A percentile compares a stretch with the other conserved stretches of the same genome.
These are phyloP conservation scores for Corymbia maculata DNA, from an alignment of 345 rosid species.

Conservation along the genomic window DNA sequence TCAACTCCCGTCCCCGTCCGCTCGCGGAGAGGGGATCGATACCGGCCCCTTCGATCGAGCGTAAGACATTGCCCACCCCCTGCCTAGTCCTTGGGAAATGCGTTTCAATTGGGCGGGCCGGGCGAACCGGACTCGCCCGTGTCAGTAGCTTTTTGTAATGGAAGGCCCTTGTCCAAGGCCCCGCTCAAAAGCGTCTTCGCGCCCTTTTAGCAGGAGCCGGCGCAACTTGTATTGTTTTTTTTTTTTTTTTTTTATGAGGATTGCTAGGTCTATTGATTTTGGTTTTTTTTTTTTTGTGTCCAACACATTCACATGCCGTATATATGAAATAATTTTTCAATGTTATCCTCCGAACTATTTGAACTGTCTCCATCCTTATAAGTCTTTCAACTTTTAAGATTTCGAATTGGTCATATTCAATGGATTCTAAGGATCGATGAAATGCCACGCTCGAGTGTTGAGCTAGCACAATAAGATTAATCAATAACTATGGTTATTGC, in stretches of 20 bases:
- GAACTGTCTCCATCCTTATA: neutral
- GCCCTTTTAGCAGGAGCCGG: neutral
- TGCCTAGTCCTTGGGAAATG: neutral
- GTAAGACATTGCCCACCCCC: neutral
- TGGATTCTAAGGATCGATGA: fast-evolving
- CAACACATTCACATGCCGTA: neutral
- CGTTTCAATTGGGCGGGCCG: neutral
- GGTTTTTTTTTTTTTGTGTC: fast-evolving
- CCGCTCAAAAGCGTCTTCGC: neutral
- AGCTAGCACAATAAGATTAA: fast-evolving
- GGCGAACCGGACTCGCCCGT: neutral
- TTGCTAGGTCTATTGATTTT: neutral
- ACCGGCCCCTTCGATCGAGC: too few relatives aligned
- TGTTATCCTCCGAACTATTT: neutral
- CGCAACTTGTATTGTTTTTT: neutral
- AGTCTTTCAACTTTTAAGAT: neutral
- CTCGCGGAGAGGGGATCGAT: too few relatives aligned
- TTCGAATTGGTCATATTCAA: neutral
- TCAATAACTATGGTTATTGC: fast-evolving
- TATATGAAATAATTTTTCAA: neutral
- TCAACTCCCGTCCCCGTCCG: neutral
- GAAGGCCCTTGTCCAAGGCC: neutral
- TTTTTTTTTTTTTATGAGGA: neutral
- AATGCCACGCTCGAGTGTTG: fast-evolving
- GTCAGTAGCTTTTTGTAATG: neutral